Evolutionary conservation across 2,329 filamentous ascomycete species (phyloP), one percentile per base, ranked within the genome.

Genomic region (Coccinonectria pachysandricola): DNA sequence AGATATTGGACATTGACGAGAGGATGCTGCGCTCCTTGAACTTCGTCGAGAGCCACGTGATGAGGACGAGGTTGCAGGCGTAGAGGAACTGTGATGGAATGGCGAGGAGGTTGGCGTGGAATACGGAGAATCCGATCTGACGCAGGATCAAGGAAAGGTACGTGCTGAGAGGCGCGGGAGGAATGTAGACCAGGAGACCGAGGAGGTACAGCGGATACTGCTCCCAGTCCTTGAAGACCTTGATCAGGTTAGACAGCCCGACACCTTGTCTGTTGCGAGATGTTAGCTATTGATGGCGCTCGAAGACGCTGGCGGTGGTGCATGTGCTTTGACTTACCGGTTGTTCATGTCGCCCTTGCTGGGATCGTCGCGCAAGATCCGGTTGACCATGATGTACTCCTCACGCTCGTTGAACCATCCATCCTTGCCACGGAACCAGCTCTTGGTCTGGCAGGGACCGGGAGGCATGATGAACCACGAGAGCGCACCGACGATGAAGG

Each of bases 391-490:
- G 38, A 78, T 78, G 26, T 58, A 57, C 40, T 78, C 71, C 32
- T 77, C 74, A 3, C 61, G 62, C 22, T 75, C 68, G 3, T 43
- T 66, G 46, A 78, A 79, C 68, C 71, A 79, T 1, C 73, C 74
- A 59, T 49, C 54, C 27, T 67, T 64, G 8, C 68, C 69, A 8
- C 70, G 62, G 40, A 69, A 70, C 64, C 66, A 71, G 23, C 59
- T 65, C 21, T 57, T 59, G 0, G 71, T 75, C 34, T 65, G 60
- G 6, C 54, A 58, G 2, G 62, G 62, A 0, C 59, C 59, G 0
- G 62, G 53, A 0, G 60, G 60, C 56, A 65, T 63, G 12, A 62
- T 45, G 6, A 53, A 56, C 49, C 53, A 63, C 1, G 60, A 61
- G 22, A 62, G 48, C 11, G 62, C 31, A 1, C 61, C 62, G 11